Percentiles rank a stretch among this genome's conserved stretches.
These are phyloP conservation scores for Pelomyxa schiedti DNA, from an alignment of 78 protist species.

Conservation along the genomic window DNA sequence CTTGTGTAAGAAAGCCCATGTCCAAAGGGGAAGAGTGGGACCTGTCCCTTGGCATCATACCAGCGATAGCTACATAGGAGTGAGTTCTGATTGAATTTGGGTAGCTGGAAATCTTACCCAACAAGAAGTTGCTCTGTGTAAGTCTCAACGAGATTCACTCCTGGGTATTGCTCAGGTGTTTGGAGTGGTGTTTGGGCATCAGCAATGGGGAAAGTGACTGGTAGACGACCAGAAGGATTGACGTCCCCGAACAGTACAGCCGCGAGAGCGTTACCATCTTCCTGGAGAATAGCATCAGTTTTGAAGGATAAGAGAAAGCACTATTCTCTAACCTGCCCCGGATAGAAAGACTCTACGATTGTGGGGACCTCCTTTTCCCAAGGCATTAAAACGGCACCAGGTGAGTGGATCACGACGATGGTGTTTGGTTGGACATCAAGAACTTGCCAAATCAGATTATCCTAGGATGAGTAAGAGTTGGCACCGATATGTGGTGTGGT, in stretches of 20 bases:
- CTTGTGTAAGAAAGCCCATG: conserved; percentile 40
- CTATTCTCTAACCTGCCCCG: too few species aligned
- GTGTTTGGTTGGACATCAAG: neutral
- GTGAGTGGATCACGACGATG: neutral
- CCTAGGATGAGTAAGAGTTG: neutral
- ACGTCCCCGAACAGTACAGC: conserved; percentile 31
- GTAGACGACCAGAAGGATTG: conserved; percentile 34
- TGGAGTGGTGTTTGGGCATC: neutral
- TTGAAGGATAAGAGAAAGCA: too few species aligned
- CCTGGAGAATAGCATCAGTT: too few species aligned
- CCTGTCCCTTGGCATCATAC: conserved; percentile 18
- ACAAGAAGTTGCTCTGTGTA: conserved; percentile 41
- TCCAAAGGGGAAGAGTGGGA: conserved; percentile 53
- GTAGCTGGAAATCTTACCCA: conserved; percentile 23
- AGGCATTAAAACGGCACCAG: conserved; percentile 44
- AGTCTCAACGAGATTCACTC: neutral
- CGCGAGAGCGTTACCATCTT: conserved; percentile 30
- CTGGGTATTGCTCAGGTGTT: conserved; percentile 34
- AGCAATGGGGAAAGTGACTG: conserved; percentile 24
- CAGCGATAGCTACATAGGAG: conserved; percentile 5
- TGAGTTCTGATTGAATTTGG: neutral
- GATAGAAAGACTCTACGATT: conserved; percentile 2
- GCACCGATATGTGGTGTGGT: neutral
- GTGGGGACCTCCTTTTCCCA: conserved; percentile 11
- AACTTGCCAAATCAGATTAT: conserved; percentile 6